These are phyloP conservation scores for Pseudoneurospora amorphoporcata DNA, from an alignment of 495 filamentous ascomycete genomes.

Conservation along the genomic window DNA sequence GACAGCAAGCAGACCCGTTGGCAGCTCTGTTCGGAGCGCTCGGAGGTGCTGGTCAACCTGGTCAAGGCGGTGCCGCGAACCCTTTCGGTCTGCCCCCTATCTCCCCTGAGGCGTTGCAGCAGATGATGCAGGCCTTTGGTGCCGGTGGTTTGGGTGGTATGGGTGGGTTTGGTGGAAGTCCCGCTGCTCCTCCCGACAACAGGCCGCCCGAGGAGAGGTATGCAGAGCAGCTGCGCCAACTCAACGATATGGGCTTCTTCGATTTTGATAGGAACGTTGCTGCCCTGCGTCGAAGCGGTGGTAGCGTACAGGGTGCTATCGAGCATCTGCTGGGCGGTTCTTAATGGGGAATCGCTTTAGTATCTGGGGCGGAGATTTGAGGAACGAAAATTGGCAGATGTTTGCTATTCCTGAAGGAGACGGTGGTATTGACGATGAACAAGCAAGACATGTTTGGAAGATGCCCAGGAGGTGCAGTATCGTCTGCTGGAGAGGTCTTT, in stretches of 20 bases:
- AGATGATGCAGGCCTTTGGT: slow-evolving; percentile 31
- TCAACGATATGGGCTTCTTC: slow-evolving; percentile 99
- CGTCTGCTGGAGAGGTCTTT: neutral
- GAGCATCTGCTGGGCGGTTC: slow-evolving; percentile 53
- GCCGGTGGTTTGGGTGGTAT: slow-evolving; percentile 9
- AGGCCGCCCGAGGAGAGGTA: slow-evolving; percentile 91
- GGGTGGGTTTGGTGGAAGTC: slow-evolving; percentile 14
- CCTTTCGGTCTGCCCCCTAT: slow-evolving; percentile 15
- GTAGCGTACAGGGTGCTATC: slow-evolving; percentile 90
- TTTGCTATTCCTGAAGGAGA: neutral
- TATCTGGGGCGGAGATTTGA: neutral
- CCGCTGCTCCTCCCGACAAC: slow-evolving; percentile 57
- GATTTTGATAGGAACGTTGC: slow-evolving; percentile 91
- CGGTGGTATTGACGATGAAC: neutral
- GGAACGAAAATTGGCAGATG: neutral
- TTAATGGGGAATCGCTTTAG: neutral
- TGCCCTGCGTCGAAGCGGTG: slow-evolving; percentile 79
- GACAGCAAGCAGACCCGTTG: slow-evolving; percentile 29
- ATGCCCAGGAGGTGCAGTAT: neutral
- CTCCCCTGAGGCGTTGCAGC: slow-evolving; percentile 34
- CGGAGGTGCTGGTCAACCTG: neutral
- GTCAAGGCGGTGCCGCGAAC: slow-evolving; percentile 10
- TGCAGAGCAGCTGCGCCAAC: slow-evolving; percentile 75
- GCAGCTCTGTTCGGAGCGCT: slow-evolving; percentile 28
- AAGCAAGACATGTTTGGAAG: neutral